Evolutionary conservation across 345 rosid genomes (phyloP), one percentile per base, ranked within the genome.

Genomic region (Arabidopsis suecica): DNA sequence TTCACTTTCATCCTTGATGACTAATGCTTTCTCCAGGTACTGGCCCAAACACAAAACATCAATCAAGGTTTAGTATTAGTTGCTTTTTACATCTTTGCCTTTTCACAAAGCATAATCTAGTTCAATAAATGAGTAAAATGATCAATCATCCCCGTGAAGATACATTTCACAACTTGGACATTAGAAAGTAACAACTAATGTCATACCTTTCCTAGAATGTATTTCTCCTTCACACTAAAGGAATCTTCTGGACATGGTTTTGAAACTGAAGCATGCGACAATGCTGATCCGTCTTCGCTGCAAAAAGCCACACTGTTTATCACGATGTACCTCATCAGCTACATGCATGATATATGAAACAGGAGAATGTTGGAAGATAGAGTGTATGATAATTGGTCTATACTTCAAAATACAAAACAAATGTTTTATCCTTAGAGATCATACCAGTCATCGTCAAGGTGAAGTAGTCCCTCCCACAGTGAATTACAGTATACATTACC

Each of bases 401-500:
- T 41, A 59, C 53, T 32, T 20, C 0, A 3, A 58, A 58, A 40
- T 41, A 9, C 38, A 69, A 34, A 42, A 38, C 38, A 71, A 42
- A 22, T 37, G 44, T 20, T 8, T 8, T 25, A 48, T 49, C 5
- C 9, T 45, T 58, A 74, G 73, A 71, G 11, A 68, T 75, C 84
- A 81, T 79, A 93, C 98, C 88, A 61, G 73, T 69, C 81, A 65
- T 79, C 73, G 41, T 74, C 79, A 56, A 69, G 78, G 56, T 70
- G 86, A 73, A 84, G 93, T 44, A 72, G 42, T 49, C 90, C 91
- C 73, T 93, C 98, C 98, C 98, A 93, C 58, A 91, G n/a, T 9
- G 98, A 91, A 65, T 93, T 93, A 70, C 93, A 89, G 74, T 86
- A 93, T 30, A 78, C 69, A 80, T 93, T 93, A n/a, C 98, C 98